These are phyloP conservation scores for Danielia oregonensis DNA, from an alignment of 805 yeast genomes.

Conservation along the genomic window DNA sequence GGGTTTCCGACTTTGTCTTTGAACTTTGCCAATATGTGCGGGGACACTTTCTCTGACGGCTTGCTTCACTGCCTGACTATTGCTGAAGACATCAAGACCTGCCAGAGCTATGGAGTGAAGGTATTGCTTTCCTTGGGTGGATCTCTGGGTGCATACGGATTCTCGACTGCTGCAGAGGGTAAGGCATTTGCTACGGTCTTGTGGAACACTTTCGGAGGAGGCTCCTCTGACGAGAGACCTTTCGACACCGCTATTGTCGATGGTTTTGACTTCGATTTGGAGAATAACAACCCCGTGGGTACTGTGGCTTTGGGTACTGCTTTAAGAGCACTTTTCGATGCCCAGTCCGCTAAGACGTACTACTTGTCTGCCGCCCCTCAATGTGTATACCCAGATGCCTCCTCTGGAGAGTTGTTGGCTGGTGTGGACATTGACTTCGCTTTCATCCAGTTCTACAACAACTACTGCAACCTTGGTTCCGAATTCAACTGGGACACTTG, in stretches of 20 bases:
- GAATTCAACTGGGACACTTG: slow-evolving; percentile 67
- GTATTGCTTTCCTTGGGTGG: slow-evolving; percentile 38
- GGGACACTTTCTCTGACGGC: slow-evolving; percentile 41
- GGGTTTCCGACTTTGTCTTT: slow-evolving; percentile 46
- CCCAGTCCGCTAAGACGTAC: slow-evolving; percentile 46
- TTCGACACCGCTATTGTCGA: slow-evolving; percentile 59
- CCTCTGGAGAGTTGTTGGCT: slow-evolving; percentile 33
- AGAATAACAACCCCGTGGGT: slow-evolving; percentile 55
- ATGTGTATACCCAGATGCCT: slow-evolving; percentile 82
- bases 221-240: slow-evolving; percentile 24
- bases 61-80: slow-evolving; percentile 11
- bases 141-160: slow-evolving; percentile 56
- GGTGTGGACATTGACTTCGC: slow-evolving; percentile 71
- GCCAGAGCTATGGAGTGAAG: slow-evolving; percentile 9
- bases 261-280: slow-evolving; percentile 68
- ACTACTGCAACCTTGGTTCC: slow-evolving; percentile 57
- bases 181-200: slow-evolving; percentile 46
- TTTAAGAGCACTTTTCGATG: slow-evolving; percentile 6
- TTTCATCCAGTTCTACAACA: slow-evolving; percentile 87
- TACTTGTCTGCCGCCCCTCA: slow-evolving; percentile 90
- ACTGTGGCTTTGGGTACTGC: slow-evolving; percentile 50
- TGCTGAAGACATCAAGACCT: slow-evolving; percentile 13
- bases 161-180: slow-evolving; percentile 50
- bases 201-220: slow-evolving; percentile 40
- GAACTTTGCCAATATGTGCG: slow-evolving; percentile 56